These are phyloP conservation scores for Pezicula carpinea DNA, from an alignment of 2,329 filamentous ascomycete genomes.

Conservation along the genomic window DNA sequence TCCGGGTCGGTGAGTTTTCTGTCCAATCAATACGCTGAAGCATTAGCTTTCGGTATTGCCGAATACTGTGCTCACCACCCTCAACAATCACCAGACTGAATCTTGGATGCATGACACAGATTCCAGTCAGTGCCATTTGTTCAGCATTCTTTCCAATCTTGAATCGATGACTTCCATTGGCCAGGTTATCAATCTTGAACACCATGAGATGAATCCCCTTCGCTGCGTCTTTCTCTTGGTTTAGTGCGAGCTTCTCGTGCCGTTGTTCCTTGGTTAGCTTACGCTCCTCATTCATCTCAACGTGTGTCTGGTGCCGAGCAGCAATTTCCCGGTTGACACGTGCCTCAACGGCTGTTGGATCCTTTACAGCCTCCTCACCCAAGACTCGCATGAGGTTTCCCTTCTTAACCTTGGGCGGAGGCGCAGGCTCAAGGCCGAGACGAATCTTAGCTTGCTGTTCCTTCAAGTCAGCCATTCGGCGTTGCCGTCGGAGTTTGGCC, in stretches of 20 bases:
- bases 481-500: constrained; percentile 83
- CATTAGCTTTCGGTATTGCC: constrained; percentile 89
- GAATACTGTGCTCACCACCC: constrained; percentile 78
- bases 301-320: constrained; percentile 75
- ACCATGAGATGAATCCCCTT: constrained; percentile 84
- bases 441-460: constrained; percentile 96
- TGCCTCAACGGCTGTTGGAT: constrained; percentile 94
- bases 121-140: constrained; percentile 78
- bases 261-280: constrained; percentile 85
- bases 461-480: constrained; percentile 87
- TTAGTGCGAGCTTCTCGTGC: constrained; percentile 73
- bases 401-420: constrained; percentile 94
- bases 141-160: constrained; percentile 92
- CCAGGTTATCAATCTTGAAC: constrained; percentile 84
- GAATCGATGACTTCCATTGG: constrained; percentile 89
- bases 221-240: constrained; percentile 83
- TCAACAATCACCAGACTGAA: constrained; percentile 90
- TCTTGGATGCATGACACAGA: constrained; percentile 87
- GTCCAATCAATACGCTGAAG: constrained; percentile 92
- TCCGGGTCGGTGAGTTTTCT: constrained; percentile 71
- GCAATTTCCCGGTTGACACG: constrained; percentile 90
- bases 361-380: constrained; percentile 81
- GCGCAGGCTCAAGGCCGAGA: constrained; percentile 81
- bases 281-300: constrained; percentile 74
- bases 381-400: constrained; percentile 96